These are phyloP conservation scores for Ogataea glucozyma DNA, from an alignment of 805 yeast genomes.

Conservation along the genomic window DNA sequence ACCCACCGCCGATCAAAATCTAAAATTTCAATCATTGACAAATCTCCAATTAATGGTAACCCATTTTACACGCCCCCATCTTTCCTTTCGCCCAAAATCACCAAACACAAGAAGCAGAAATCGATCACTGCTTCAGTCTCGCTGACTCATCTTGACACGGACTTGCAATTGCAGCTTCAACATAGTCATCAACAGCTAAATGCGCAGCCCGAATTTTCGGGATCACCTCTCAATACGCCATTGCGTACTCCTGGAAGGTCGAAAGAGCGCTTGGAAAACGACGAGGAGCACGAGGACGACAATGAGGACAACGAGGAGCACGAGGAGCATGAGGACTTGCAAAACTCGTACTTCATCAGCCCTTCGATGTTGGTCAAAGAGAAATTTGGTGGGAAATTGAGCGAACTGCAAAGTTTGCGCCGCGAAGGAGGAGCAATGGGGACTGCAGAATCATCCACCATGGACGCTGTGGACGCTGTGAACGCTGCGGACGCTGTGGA, in stretches of 20 bases:
- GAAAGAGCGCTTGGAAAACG: conserved; percentile 21
- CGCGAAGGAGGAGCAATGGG: neutral
- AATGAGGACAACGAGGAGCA: conserved; percentile 13
- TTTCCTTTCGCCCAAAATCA: conserved; percentile 43
- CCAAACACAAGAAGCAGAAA: conserved; percentile 34
- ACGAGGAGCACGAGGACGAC: conserved; percentile 15
- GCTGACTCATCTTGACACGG: conserved; percentile 34
- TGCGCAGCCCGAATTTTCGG: conserved; percentile 9
- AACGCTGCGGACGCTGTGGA: neutral
- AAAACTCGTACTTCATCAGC: conserved; percentile 23
- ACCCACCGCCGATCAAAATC: conserved; percentile 27
- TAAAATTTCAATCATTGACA: conserved; percentile 25
- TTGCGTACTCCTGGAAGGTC: conserved; percentile 32
- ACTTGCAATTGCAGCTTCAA: conserved; percentile 29
- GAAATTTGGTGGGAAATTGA: conserved; percentile 33
- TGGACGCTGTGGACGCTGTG: neutral
- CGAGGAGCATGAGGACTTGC: conserved; percentile 11
- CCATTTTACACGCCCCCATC: conserved; percentile 51
- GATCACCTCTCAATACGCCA: conserved; percentile 32
- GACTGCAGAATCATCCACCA: too few relatives aligned
- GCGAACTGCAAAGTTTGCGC: conserved; percentile 19
- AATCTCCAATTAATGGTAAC: conserved; percentile 42
- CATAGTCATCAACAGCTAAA: conserved; percentile 15
- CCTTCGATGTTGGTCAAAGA: conserved; percentile 33
- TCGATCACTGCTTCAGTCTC: conserved; percentile 35